phyloP scores from a whole-genome alignment of 2,329 filamentous ascomycete genomes.

The Trichoderma breve region DNA sequence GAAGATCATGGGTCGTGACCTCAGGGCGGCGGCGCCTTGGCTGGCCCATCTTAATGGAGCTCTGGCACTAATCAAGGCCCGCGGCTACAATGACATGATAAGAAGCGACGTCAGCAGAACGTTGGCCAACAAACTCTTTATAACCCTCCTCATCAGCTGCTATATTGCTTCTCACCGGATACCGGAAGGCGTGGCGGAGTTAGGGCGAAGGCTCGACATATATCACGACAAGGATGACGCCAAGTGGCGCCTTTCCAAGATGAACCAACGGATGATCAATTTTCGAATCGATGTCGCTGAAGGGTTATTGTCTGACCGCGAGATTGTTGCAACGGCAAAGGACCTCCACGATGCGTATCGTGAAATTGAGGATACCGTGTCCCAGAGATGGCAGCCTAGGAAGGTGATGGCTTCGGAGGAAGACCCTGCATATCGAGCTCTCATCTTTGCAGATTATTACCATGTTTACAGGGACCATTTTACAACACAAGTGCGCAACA shows the following conservation, averaged over 20 bases:
- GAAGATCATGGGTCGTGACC: conserved; percentile 27
- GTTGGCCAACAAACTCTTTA: conserved; percentile 21
- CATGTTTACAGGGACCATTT: conserved; percentile 26
- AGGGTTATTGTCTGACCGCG: conserved; percentile 10
- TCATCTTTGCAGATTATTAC: conserved; percentile 23
- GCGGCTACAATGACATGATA: conserved; percentile 18
- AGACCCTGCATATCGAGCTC: neutral
- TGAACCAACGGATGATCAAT: conserved; percentile 23
- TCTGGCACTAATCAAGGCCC: conserved; percentile 21
- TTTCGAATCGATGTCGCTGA: conserved; percentile 22
- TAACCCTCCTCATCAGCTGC: conserved; percentile 19
- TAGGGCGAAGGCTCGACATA: conserved; percentile 16
- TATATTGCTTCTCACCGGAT: conserved; percentile 18
- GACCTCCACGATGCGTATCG: conserved; percentile 1
- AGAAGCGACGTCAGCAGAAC: conserved; percentile 20
- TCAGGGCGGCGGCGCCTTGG: conserved; percentile 17
- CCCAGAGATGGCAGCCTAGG: conserved; percentile 19
- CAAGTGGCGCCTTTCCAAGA: conserved; percentile 25
- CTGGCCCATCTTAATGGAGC: conserved; percentile 27
- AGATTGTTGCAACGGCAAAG: neutral
- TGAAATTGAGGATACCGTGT: conserved; percentile 17
- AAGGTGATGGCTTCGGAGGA: neutral
- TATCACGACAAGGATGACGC: conserved; percentile 19
- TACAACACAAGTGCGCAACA: conserved; percentile 27
- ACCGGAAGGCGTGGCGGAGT: conserved; percentile 15